Evolutionary conservation across 2,329 filamentous ascomycete genomes (phyloP), one percentile per base, ranked within the genome.

Genomic region (Salinomyces thailandicus): DNA sequence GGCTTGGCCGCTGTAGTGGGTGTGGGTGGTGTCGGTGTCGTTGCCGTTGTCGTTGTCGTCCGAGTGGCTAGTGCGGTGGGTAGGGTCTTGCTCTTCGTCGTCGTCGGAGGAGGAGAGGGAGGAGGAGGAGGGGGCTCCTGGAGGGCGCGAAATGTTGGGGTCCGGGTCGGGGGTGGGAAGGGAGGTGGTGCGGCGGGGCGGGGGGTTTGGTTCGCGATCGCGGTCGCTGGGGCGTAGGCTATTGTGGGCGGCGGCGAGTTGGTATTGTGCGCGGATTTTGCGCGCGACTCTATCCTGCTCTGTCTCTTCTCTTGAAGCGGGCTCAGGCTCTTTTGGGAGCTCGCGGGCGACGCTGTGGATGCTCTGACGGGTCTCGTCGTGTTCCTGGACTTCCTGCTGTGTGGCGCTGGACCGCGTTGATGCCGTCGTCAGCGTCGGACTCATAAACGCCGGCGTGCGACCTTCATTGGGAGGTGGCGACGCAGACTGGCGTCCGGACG

Each of bases 1-100:
- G n/a, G 52, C 51, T 31, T 47, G 43, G 13, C 47, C 51, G 38
- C 49, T 51, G 42, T 54, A 53, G n/a, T 26, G 22, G 9, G 22
- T 9, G 43, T 51, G 49, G 3, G 46, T 42, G n/a, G 45, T 47
- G 41, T 33, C 45, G 18, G 41, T 45, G 31, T 50, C 47, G 8
- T 17, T 36, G 8, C 8, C 41, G 19, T 18, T 33, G 5, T 11
- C 39, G 19, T 46, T 44, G 11, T 45, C 47, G 22, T 26, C 22
- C n/a, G n/a, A n/a, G 41, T 33, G 43, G 22, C 43, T 45, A 31
- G 48, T 43, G 12, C 17, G 36, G 8, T 8, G 39, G 19, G n/a
- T 33, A 5, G 8, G 38, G 17, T 47, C 47, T 11, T 45, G 45
- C 14, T 53, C 49, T 18, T 44, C 43, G 28, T 49, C 49, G 26